These are phyloP conservation scores for Tricholoma terreum DNA, from an alignment of 768 basidiomycete genomes.

Conservation along the genomic window DNA sequence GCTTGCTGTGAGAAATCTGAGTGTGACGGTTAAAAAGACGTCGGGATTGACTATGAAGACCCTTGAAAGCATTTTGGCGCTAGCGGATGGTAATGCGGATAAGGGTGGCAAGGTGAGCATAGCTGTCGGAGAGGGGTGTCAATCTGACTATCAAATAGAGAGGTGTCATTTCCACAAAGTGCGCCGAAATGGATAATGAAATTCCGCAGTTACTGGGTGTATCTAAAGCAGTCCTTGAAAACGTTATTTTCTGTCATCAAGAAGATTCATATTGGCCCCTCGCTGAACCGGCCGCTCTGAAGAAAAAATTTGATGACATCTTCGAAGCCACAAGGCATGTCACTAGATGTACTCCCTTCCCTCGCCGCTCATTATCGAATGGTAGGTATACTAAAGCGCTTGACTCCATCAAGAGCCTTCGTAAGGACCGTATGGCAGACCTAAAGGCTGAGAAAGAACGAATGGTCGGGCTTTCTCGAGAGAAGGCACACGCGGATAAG, in stretches of 20 bases:
- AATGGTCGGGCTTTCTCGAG: conserved; percentile 68
- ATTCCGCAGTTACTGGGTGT: conserved; percentile 93
- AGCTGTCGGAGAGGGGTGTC: not conserved
- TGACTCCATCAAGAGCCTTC: conserved; percentile 83
- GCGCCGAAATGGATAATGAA: conserved; percentile 93
- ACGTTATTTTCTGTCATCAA: conserved; percentile 99
- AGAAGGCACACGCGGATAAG: conserved; percentile 87
- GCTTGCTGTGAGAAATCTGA: conserved; percentile 87
- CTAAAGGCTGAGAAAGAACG: conserved; percentile 92
- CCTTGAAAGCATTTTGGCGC: conserved; percentile 82
- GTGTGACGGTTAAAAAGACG: conserved; percentile 91
- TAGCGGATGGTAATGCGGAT: conserved; percentile 62
- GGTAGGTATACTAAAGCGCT: conserved; percentile 93
- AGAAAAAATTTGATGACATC: conserved; percentile 99
- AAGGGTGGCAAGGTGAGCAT: conserved; percentile 72
- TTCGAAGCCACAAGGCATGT: conserved; percentile 93
- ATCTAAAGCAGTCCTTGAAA: conserved; percentile 96
- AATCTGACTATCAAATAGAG: conserved; percentile 44
- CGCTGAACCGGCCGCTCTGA: conserved; percentile 82
- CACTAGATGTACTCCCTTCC: not conserved
- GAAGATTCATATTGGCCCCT: conserved; percentile 99
- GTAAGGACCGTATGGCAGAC: conserved; percentile 88
- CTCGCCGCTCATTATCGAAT: conserved; percentile 1
- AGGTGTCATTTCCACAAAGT: conserved; percentile 92
- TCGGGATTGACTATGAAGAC: conserved; percentile 94